Percentiles rank a stretch among this genome's conserved stretches.
These are phyloP conservation scores for Moesziomyces sp. DNA, from an alignment of 1,284 basidiomycete species.

Conservation along the genomic window DNA sequence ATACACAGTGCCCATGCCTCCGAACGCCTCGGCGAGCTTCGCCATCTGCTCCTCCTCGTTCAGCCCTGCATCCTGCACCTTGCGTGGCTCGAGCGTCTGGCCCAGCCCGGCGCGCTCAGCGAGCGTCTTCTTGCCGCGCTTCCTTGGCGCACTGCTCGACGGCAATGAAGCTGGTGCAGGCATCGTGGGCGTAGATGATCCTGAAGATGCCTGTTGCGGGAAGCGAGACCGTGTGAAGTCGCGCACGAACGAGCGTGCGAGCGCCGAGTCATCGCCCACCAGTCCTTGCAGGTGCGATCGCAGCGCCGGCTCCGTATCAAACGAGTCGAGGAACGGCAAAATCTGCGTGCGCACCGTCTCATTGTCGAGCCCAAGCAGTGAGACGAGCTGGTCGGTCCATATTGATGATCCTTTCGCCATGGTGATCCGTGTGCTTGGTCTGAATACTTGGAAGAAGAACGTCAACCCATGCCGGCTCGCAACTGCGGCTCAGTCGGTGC, in stretches of 20 bases:
- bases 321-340: constrained; percentile 50
- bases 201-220: constrained; percentile 13
- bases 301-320: constrained; percentile 28
- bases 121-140: constrained; percentile 39
- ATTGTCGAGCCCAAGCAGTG: constrained; percentile 40
- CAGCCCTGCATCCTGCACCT: constrained; percentile 9
- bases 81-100: constrained; percentile 28
- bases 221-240: constrained; percentile 37
- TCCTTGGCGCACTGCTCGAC: constrained; percentile 7
- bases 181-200: constrained; percentile 8
- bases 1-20: constrained; percentile 44
- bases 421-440: neutral
- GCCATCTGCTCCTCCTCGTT: constrained; percentile 33
- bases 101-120: constrained; percentile 33
- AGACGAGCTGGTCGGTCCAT: constrained; percentile 47
- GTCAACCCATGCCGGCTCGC: neutral
- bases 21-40: constrained; percentile 35
- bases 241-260: constrained; percentile 34
- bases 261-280: constrained; percentile 31
- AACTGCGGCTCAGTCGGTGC: neutral
- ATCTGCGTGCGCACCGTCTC: constrained; percentile 43
- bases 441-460: neutral
- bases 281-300: constrained; percentile 40
- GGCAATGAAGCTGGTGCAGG: no score
- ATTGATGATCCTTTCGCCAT: constrained; percentile 31